phyloP scores from a whole-genome alignment of 164 flowering plant genomes.

The Dillenia suffruticosa region DNA sequence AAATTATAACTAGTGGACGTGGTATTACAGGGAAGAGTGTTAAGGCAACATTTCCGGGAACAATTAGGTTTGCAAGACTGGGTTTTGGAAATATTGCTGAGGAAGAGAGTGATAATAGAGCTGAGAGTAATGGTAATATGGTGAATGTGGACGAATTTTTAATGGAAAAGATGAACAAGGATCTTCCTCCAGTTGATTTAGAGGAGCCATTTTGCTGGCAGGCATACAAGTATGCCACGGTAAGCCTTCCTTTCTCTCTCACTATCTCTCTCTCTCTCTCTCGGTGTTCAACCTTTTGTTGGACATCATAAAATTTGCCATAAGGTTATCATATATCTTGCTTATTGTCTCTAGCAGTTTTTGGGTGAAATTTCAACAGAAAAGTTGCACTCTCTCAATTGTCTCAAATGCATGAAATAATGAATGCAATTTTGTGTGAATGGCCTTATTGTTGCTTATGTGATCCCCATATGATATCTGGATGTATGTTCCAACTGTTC shows the following conservation, averaged over 20 bases:
- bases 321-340: too few species aligned
- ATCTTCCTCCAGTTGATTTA: slow-evolving; percentile 79
- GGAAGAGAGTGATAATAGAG: slow-evolving; percentile 82
- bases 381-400: too few species aligned
- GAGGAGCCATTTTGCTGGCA: slow-evolving; percentile 99
- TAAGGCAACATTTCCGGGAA: slow-evolving; percentile 96
- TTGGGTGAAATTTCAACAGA: too few species aligned
- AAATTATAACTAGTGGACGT: slow-evolving; percentile 71
- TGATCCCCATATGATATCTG: too few species aligned
- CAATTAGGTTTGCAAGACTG: slow-evolving; percentile 69
- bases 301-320: too few species aligned
- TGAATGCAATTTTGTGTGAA: too few species aligned
- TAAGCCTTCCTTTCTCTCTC: slow-evolving; percentile 21
- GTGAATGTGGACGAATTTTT: slow-evolving; percentile 75
- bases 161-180: slow-evolving; percentile 84
- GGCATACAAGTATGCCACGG: slow-evolving; percentile 92
- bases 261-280: too few species aligned
- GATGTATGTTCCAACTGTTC: too few species aligned
- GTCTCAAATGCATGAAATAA: too few species aligned
- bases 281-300: too few species aligned
- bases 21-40: slow-evolving; percentile 75
- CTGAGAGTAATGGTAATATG: slow-evolving; percentile 54
- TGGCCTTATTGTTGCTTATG: too few species aligned
- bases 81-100: slow-evolving; percentile 37
- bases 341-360: too few species aligned